Conservation (phyloP, 2,329 filamentous ascomycete genomes). For the Aspergillus pseudonomiae region DNA sequence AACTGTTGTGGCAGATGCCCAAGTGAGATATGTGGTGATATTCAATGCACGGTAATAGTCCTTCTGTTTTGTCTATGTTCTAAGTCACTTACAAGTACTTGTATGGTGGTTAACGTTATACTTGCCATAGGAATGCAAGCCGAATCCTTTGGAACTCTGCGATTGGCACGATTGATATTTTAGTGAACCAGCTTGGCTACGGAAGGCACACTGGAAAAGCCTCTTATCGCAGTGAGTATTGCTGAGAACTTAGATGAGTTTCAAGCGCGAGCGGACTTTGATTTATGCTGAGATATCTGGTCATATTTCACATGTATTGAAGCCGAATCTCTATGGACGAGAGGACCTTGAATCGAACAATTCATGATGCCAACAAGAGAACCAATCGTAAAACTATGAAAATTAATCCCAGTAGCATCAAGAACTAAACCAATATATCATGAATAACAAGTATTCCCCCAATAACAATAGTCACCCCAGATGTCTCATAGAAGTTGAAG, state of each 20-base stretch:
- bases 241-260: neutral
- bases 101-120: constrained; percentile 4
- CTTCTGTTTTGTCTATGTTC: neutral
- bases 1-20: constrained; percentile 41
- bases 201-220: too few relatives aligned
- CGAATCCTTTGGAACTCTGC: constrained; percentile 35
- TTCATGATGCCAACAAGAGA: neutral
- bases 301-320: neutral
- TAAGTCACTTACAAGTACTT: neutral
- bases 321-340: neutral
- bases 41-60: constrained; percentile 35
- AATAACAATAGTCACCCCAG: neutral
- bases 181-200: neutral
- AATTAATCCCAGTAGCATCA: neutral
- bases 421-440: neutral
- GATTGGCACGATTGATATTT: constrained; percentile 33
- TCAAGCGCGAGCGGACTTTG: neutral
- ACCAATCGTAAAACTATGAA: neutral
- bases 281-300: neutral
- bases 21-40: constrained; percentile 34
- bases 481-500: neutral
- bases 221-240: neutral
- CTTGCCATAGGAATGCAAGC: constrained; percentile 35
- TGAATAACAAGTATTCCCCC: neutral
- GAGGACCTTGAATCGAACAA: neutral